Conservation (phyloP, 129 eudicot species). For the Saussurea involucrata region DNA sequence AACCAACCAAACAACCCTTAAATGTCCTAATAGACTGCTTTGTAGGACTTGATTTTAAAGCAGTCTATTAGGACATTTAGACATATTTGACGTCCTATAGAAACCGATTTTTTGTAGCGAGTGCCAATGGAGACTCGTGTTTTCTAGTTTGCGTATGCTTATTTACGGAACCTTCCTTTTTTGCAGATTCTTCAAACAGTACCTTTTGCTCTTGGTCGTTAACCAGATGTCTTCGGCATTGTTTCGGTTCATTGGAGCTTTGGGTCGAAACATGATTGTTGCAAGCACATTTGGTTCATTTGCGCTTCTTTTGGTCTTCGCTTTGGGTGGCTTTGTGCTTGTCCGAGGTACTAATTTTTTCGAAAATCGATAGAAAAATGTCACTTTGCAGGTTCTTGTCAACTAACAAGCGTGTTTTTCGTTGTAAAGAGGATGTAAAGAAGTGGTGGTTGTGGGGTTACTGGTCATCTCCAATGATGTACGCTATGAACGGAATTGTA, state of each 20-base stretch:
- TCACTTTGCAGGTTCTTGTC: background rate
- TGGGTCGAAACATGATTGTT: constrained; percentile 57
- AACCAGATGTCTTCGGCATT: constrained; percentile 46
- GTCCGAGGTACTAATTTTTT: constrained; percentile 25
- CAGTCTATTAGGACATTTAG: background rate
- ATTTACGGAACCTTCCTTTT: background rate
- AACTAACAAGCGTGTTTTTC: background rate
- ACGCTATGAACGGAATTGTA: constrained; percentile 44
- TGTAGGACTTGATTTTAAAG: background rate
- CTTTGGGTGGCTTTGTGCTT: constrained; percentile 45
- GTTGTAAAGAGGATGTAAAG: constrained; percentile 30
- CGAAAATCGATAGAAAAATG: background rate
- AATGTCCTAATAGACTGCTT: too few species aligned
- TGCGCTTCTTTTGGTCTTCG: constrained; percentile 35
- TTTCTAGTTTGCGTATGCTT: background rate
- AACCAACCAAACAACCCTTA: too few species aligned
- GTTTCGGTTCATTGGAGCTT: constrained; percentile 45
- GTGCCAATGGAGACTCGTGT: too few species aligned
- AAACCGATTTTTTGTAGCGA: background rate
- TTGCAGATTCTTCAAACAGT: constrained; percentile 50
- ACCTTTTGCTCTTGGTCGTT: constrained; percentile 25
- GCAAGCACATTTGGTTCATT: constrained; percentile 54
- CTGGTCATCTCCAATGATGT: constrained; percentile 53
- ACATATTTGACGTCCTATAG: background rate
- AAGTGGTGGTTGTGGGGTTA: constrained; percentile 60